phyloP scores from a whole-genome alignment of 2,329 filamentous ascomycete species.

The Drechslera avenae region DNA sequence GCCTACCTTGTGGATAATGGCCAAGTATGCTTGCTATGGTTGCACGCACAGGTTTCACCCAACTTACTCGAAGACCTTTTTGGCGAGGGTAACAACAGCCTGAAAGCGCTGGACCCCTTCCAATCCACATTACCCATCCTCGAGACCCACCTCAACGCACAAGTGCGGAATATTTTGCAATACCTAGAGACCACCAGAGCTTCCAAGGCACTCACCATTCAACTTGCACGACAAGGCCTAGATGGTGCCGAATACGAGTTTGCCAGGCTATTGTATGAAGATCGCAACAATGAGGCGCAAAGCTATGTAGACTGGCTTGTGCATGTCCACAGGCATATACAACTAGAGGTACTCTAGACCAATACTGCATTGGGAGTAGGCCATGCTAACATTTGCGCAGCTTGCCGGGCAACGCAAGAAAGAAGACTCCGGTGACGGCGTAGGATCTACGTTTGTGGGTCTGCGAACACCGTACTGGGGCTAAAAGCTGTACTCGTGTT shows the following conservation, averaged over 20 bases:
- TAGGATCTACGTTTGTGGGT: constrained; percentile 46
- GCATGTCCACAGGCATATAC: constrained; percentile 89
- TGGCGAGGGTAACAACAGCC: constrained; percentile 71
- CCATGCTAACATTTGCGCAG: constrained; percentile 37
- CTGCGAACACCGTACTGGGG: constrained; percentile 50
- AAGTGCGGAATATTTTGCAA: constrained; percentile 90
- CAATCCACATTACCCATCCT: constrained; percentile 79
- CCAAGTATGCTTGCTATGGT: constrained; percentile 88
- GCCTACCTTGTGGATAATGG: constrained; percentile 96
- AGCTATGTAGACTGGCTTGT: constrained; percentile 99
- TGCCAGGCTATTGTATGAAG: constrained; percentile 86
- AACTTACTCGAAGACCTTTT: constrained; percentile 91
- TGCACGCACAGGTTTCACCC: constrained; percentile 89
- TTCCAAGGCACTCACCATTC: constrained; percentile 85
- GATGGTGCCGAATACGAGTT: constrained; percentile 98
- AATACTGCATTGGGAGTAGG: not conserved
- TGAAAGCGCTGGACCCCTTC: constrained; percentile 82
- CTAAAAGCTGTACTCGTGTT: constrained; percentile 17
- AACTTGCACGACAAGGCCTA: constrained; percentile 87
- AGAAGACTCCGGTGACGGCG: constrained; percentile 58
- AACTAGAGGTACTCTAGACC: constrained; percentile 67
- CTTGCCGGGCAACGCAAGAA: constrained; percentile 72
- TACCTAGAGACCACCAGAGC: constrained; percentile 81
- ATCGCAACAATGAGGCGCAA: constrained; percentile 96
- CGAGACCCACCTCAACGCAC: constrained; percentile 90